Evolutionary conservation across 2,329 filamentous ascomycete species (phyloP).

Genomic region (Pseudocercospora fuligena): DNA sequence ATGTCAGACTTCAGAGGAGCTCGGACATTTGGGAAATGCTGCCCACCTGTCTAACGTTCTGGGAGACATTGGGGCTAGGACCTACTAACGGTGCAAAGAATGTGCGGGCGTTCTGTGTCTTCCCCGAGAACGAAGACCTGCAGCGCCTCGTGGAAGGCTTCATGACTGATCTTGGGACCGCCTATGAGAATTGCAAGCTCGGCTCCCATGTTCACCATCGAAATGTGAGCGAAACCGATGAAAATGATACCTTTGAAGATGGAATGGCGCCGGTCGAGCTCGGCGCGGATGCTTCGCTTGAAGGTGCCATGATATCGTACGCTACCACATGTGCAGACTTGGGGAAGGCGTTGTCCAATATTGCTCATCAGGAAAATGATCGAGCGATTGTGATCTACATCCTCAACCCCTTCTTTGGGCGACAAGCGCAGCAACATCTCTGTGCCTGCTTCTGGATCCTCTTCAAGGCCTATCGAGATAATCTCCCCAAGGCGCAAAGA

Average conservation of each 20-base stretch:
- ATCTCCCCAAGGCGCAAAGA: conserved; percentile 68
- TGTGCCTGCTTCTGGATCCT: conserved; percentile 76
- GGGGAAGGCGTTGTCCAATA: conserved; percentile 34
- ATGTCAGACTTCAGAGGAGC: conserved; percentile 72
- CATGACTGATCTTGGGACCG: conserved; percentile 68
- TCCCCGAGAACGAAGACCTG: conserved; percentile 69
- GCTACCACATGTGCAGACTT: conserved; percentile 32
- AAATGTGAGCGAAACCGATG: conserved; percentile 43
- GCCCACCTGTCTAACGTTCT: conserved; percentile 76
- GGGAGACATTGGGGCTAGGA: conserved; percentile 78
- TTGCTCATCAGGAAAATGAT: conserved; percentile 46
- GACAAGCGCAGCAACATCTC: conserved; percentile 59
- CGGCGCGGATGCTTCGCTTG: conserved; percentile 24
- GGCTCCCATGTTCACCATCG: conserved; percentile 60
- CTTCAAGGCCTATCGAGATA: conserved; percentile 66
- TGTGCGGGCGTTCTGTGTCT: conserved; percentile 71
- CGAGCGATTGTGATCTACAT: conserved; percentile 72
- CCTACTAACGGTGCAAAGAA: conserved; percentile 75
- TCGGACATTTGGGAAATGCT: conserved; percentile 73
- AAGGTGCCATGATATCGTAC: conserved; percentile 32
- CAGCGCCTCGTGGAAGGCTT: conserved; percentile 66
- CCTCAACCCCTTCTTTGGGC: conserved; percentile 65
- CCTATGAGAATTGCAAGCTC: conserved; percentile 75
- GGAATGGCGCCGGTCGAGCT: conserved; percentile 47
- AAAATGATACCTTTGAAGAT: conserved; percentile 33